Conservation (phyloP, 139 green algal species). For the Chlamydomonas asymmetrica region DNA sequence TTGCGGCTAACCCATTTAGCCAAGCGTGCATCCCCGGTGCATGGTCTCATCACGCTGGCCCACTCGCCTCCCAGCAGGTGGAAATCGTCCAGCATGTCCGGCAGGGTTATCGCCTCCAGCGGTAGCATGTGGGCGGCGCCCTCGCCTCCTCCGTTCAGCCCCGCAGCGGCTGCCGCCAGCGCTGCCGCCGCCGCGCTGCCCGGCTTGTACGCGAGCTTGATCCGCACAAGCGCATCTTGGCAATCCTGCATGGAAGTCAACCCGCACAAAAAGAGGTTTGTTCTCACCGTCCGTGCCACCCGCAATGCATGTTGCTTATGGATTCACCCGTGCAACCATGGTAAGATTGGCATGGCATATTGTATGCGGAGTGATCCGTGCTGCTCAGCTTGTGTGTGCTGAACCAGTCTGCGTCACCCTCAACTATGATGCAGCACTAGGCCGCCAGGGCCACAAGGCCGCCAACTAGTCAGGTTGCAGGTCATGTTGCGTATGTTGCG, state of each 20-base stretch:
- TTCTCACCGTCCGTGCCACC: no score
- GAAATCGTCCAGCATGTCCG: constrained; percentile 17
- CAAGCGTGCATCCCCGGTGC: no score
- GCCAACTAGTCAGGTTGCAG: no score
- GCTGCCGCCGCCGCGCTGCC: not conserved
- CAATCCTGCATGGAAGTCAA: constrained; percentile 15
- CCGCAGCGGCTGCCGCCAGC: not conserved
- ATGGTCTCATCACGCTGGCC: no score
- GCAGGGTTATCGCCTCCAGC: constrained; percentile 20
- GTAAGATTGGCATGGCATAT: not conserved
- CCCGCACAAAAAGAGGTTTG: not conserved
- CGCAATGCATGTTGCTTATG: not conserved
- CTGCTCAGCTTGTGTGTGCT: not conserved
- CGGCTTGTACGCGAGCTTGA: constrained; percentile 13
- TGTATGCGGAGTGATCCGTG: not conserved
- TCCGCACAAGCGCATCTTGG: constrained; percentile 36
- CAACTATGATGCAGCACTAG: no score
- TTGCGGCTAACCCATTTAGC: no score
- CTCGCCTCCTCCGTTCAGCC: not conserved
- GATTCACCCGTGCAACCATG: not conserved
- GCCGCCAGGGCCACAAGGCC: no score
- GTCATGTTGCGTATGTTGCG: no score
- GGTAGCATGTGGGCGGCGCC: not conserved
- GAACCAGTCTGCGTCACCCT: not conserved
- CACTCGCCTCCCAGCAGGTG: constrained; percentile 9